Evolutionary conservation across 2,329 filamentous ascomycete genomes (phyloP).

Genomic region (Thermomyces lanuginosus): DNA sequence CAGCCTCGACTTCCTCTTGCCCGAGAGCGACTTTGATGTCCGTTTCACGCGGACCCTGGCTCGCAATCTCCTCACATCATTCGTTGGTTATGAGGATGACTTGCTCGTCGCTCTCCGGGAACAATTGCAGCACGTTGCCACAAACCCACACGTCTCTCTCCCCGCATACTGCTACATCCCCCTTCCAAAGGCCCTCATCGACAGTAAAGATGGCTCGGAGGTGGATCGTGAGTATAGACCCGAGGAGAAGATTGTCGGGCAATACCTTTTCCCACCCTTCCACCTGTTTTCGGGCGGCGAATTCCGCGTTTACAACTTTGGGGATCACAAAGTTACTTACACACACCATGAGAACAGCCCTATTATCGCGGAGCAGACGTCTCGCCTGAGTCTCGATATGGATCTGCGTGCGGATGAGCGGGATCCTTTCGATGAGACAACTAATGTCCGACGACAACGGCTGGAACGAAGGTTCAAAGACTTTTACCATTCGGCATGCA

Average conservation of each 20-base stretch:
- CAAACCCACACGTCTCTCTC: not conserved
- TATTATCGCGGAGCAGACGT: slow-evolving; percentile 14
- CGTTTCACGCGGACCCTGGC: slow-evolving; percentile 22
- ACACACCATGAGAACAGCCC: slow-evolving; percentile 18
- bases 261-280: slow-evolving; percentile 22
- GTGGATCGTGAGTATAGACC: too few species aligned
- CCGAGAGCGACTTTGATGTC: slow-evolving; percentile 22
- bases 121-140: slow-evolving; percentile 11
- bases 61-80: slow-evolving; percentile 13
- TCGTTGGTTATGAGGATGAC: slow-evolving; percentile 2
- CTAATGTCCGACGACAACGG: too few species aligned
- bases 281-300: slow-evolving; percentile 14
- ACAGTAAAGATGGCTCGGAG: too few species aligned
- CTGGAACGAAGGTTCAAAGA: slow-evolving; percentile 15
- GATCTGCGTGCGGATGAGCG: slow-evolving; percentile 8
- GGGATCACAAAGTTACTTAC: slow-evolving; percentile 17
- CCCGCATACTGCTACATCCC: too few species aligned
- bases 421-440: slow-evolving; percentile 1
- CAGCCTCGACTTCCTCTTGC: slow-evolving; percentile 23
- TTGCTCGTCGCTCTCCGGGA: slow-evolving; percentile 11
- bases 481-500: slow-evolving; percentile 22
- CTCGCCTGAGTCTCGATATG: slow-evolving; percentile 18
- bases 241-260: slow-evolving; percentile 9
- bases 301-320: slow-evolving; percentile 18
- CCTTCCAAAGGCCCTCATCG: too few species aligned